Base-by-base conservation (phyloP, 2,329 filamentous ascomycete genomes). In the Fusarium virguliforme region DNA sequence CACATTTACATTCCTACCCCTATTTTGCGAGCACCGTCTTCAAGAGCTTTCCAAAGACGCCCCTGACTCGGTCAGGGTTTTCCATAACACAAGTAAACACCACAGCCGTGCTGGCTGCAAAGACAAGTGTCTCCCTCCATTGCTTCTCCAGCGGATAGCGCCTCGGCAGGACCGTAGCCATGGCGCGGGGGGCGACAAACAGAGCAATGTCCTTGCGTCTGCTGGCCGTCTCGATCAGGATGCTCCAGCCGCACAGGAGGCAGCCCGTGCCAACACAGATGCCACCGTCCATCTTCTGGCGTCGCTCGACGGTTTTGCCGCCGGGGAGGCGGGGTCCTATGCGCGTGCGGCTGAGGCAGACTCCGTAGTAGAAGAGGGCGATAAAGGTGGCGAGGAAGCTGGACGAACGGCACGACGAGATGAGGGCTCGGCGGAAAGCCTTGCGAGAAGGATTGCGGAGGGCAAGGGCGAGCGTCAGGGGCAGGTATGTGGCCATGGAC, bases 381-480 rank as follows among this genome's bases (percentile, higher is more conserved):
- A 97, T 92, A 79, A 95, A 97, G 0, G 89, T 83, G 4, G 90
- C 93, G 2, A 97, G 86, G 78, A 97, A 96, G 1, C 91, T 86
- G 0, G 93, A 94, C 6, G 92, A 95, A 34, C 91, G 88, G 9
- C 86, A 81, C 1, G 92, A 89, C 3, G 91, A 91, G 13, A 84
- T 73, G 35, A 93, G 62, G 1, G 90, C 89, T 28, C 82, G 81
- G 28, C 91, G 63, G 10, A 87, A 71, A 6, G 87, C 79, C 34
- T 82, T 83, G 7, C 75, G 78, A 43, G 81, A 83, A 34, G 87
- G 87, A 15, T 78, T 80, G 8, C 81, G 80, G 9, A 91, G 79
- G n/a, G 88, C 84, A 13, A 93, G 81, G n/a, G 89, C 81, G 18
- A 95, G 79, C 72, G 92, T 92, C 4, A 97, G 82, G 1, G 93